Evolutionary conservation across 2,329 filamentous ascomycete genomes (phyloP).

Genomic region (Aspergillus puulaauensis): DNA sequence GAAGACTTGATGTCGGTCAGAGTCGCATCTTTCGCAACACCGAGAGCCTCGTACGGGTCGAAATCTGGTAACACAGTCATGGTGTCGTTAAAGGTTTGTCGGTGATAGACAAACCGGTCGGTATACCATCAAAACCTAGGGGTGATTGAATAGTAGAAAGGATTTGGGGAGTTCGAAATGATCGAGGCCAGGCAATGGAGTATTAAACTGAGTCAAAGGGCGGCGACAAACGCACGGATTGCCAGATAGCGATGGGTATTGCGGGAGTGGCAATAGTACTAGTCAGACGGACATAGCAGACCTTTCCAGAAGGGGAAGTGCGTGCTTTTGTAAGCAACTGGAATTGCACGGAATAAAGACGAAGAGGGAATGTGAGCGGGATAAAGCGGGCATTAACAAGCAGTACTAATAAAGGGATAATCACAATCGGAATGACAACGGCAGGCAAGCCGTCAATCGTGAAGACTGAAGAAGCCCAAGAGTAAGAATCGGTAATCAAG

Average conservation of each 20-base stretch:
- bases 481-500: not conserved
- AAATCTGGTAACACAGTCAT: slow-evolving; percentile 38
- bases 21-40: slow-evolving; percentile 70
- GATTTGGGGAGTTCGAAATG: not conserved
- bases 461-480: not conserved
- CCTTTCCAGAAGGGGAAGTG: slow-evolving; percentile 8
- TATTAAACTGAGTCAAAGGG: slow-evolving; percentile 10
- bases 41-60: slow-evolving; percentile 79
- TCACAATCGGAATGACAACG: not conserved
- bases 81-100: slow-evolving; percentile 15
- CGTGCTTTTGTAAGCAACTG: slow-evolving; percentile 3
- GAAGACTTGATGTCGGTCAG: slow-evolving; percentile 71
- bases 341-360: slow-evolving; percentile 18
- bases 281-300: slow-evolving; percentile 19
- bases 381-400: slow-evolving; percentile 1
- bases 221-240: slow-evolving; percentile 11
- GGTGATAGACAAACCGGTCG: slow-evolving; percentile 15
- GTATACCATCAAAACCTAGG: slow-evolving; percentile 15
- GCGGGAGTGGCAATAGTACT: slow-evolving; percentile 18
- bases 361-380: slow-evolving; percentile 8
- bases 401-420: not conserved
- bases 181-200: slow-evolving; percentile 1
- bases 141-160: not conserved
- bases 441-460: not conserved
- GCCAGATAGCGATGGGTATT: slow-evolving; percentile 11